Evolutionary conservation across 176 grass and related monocot species (phyloP).

Genomic region (Saccharum officinarum): DNA sequence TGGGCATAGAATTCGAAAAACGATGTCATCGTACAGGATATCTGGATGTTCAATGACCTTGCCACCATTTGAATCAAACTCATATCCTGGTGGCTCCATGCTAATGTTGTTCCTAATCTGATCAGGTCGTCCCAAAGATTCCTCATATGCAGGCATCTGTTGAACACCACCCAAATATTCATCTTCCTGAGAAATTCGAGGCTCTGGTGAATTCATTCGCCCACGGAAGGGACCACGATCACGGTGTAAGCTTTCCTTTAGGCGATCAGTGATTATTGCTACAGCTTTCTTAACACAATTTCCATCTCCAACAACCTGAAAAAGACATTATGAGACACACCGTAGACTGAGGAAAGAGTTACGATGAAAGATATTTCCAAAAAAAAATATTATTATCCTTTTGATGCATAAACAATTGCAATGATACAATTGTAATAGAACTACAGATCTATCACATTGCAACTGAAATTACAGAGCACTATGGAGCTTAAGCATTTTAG

Average conservation of each 20-base stretch:
- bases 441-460: slow-evolving; percentile 12
- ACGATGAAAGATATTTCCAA: not conserved
- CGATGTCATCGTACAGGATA: slow-evolving; percentile 57
- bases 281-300: slow-evolving; percentile 90
- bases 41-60: slow-evolving; percentile 57
- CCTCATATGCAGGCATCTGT: slow-evolving; percentile 57
- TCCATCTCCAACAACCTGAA: slow-evolving; percentile 84
- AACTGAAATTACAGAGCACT: not conserved
- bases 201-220: slow-evolving; percentile 74
- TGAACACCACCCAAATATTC: slow-evolving; percentile 57
- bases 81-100: slow-evolving; percentile 67
- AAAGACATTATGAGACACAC: slow-evolving; percentile 23
- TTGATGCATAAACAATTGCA: not conserved
- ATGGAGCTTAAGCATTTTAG: not conserved
- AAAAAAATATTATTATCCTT: not conserved
- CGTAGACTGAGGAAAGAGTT: not conserved
- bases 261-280: slow-evolving; percentile 69
- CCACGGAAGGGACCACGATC: slow-evolving; percentile 79
- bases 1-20: slow-evolving; percentile 98
- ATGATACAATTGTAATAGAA: not conserved
- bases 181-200: slow-evolving; percentile 56
- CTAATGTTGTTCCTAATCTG: slow-evolving; percentile 59
- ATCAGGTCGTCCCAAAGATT: slow-evolving; percentile 50
- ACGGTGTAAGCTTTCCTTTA: slow-evolving; percentile 95
- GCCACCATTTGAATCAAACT: slow-evolving; percentile 78